These are phyloP conservation scores for Hapsidospora chrysogenum DNA, from an alignment of 495 filamentous ascomycete genomes.

Conservation along the genomic window DNA sequence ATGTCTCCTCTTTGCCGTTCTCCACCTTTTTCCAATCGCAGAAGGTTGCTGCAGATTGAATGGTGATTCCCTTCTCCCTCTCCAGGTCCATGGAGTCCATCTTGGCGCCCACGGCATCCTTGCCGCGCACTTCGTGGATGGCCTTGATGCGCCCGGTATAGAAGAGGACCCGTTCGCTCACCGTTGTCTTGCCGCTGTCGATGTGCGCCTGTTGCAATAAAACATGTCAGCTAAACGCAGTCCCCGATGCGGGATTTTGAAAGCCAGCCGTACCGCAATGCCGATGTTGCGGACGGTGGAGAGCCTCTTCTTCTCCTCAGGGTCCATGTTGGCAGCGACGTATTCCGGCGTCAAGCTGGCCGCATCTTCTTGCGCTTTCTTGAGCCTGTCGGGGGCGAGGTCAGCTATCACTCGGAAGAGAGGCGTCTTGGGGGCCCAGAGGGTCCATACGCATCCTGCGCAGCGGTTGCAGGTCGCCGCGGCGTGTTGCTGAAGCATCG, in stretches of 20 bases:
- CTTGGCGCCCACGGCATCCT: slow-evolving; percentile 91
- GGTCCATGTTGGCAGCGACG: slow-evolving; percentile 43
- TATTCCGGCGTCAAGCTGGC: slow-evolving; percentile 26
- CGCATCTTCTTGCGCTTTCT: slow-evolving; percentile 26
- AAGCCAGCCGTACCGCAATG: slow-evolving; percentile 57
- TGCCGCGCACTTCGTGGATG: slow-evolving; percentile 94
- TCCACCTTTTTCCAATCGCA: slow-evolving; percentile 86
- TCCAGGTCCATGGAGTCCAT: slow-evolving; percentile 99
- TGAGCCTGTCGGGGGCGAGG: too few species aligned
- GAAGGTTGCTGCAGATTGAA: slow-evolving; percentile 94
- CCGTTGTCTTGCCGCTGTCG: slow-evolving; percentile 96
- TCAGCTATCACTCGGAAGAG: slow-evolving; percentile 4
- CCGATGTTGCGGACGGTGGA: slow-evolving; percentile 85
- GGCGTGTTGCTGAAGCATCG: slow-evolving; percentile 14
- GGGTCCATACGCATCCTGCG: slow-evolving; percentile 17
- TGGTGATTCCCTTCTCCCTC: slow-evolving; percentile 96
- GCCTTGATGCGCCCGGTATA: slow-evolving; percentile 95
- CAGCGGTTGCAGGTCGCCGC: slow-evolving; percentile 9
- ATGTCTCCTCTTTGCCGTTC: slow-evolving; percentile 66
- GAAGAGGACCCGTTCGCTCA: slow-evolving; percentile 92
- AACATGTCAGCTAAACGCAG: slow-evolving; percentile 6
- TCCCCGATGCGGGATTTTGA: not conserved
- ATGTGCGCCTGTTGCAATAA: slow-evolving; percentile 65
- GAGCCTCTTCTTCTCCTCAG: slow-evolving; percentile 59
- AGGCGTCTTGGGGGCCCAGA: not conserved